Conservation (phyloP, 495 filamentous ascomycete species). For the Daldinia grandis region DNA sequence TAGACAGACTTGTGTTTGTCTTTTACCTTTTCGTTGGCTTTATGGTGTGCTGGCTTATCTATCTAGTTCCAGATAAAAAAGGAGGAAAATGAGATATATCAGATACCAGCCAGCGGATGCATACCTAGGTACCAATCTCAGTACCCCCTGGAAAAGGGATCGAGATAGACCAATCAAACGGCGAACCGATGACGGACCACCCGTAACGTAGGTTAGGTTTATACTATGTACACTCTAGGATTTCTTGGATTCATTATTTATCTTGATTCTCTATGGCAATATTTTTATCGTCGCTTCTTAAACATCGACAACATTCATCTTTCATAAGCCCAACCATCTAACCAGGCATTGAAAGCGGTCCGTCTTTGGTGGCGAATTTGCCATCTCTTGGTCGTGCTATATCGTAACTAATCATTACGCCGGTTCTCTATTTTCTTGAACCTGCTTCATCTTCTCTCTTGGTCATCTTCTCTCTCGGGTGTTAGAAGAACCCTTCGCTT, state of each 20-base stretch:
- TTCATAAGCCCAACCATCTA: slow-evolving; percentile 29
- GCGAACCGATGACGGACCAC: neutral
- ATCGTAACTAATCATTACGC: slow-evolving; percentile 13
- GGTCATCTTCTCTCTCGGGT: neutral
- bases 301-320: slow-evolving; percentile 18
- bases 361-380: slow-evolving; percentile 12
- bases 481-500: neutral
- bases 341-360: slow-evolving; percentile 20
- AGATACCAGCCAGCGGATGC: neutral
- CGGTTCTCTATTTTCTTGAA: slow-evolving; percentile 22
- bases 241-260: slow-evolving; percentile 28
- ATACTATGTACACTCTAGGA: no score
- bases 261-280: slow-evolving; percentile 33
- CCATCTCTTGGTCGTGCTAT: slow-evolving; percentile 21
- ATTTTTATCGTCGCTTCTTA: slow-evolving; percentile 29
- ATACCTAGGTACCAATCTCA: neutral
- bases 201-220: no score
- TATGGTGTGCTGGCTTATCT: slow-evolving; percentile 3
- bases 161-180: neutral
- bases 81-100: slow-evolving; percentile 9
- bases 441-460: slow-evolving; percentile 2
- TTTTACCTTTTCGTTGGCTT: slow-evolving; percentile 2
- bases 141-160: neutral
- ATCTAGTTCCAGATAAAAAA: neutral
- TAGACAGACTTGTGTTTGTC: neutral